These are phyloP conservation scores for Coleophoma cylindrospora DNA, from an alignment of 2,329 filamentous ascomycete genomes.

Conservation along the genomic window DNA sequence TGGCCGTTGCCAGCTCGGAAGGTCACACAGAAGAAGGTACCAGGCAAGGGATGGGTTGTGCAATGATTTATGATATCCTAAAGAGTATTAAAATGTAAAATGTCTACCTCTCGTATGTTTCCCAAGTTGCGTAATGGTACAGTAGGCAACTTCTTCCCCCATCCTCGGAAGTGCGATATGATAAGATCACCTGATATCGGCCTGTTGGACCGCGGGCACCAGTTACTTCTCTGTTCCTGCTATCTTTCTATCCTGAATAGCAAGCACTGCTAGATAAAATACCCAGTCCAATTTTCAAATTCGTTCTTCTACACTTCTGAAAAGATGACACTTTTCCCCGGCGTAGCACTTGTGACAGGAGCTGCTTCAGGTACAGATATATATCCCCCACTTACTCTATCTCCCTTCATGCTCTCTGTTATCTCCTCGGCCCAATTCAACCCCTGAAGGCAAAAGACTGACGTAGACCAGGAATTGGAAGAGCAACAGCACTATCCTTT, in stretches of 20 bases:
- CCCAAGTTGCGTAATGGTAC: too few relatives aligned
- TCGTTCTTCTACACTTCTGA: neutral
- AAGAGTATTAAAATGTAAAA: too few relatives aligned
- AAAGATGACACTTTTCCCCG: slow-evolving; percentile 11
- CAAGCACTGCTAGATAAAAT: too few relatives aligned
- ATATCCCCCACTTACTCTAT: too few relatives aligned
- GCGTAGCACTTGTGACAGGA: slow-evolving; percentile 19
- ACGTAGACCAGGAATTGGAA: slow-evolving; percentile 33
- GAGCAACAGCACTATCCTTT: slow-evolving; percentile 37
- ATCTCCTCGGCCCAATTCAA: neutral
- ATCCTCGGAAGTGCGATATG: slow-evolving; percentile 1
- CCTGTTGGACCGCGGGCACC: neutral
- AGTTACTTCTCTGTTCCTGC: too few relatives aligned
- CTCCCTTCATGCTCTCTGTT: too few relatives aligned
- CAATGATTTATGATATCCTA: slow-evolving; percentile 12
- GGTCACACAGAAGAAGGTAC: slow-evolving; percentile 72
- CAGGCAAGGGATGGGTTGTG: slow-evolving; percentile 66
- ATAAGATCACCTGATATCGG: neutral
- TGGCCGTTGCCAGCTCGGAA: slow-evolving; percentile 86
- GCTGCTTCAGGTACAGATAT: slow-evolving; percentile 16
- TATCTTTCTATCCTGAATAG: too few relatives aligned
- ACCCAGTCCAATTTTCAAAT: too few relatives aligned
- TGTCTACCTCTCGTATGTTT: too few relatives aligned
- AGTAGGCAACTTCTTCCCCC: neutral
- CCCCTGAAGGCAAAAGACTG: too few relatives aligned